Evolutionary conservation across 1,284 basidiomycete genomes (phyloP), one percentile per base, ranked within the genome.

Genomic region (Pyrrhoderma lamaoense): DNA sequence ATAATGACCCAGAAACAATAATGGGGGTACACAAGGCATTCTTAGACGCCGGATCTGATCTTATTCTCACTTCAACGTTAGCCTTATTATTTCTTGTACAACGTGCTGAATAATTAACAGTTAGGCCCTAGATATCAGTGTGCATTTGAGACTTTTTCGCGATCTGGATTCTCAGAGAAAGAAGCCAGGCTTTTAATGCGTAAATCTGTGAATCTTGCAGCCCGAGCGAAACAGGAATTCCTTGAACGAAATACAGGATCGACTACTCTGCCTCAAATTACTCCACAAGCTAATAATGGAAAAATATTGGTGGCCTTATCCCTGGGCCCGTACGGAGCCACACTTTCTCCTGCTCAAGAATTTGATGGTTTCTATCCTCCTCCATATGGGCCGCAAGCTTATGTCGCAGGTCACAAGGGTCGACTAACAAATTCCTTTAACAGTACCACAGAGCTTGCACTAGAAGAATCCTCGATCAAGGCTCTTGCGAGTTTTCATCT

Each of bases 341-440:
- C 77, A 1, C 68, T 89, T 13, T 63, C 65, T 4, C 80, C 82
- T 0, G 76, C 82, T 23, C 83, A 89, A 58, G 88, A 91, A 62
- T 90, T 82, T 60, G 72, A 75, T 53, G 88, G 85, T 4, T 70
- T 77, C 56, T 90, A 89, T 59, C 85, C 88, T 1, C 80, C 82
- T 0, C 86, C 86, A 0, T 88, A 77, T 58, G 87, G 87, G 0
- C 87, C 85, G 0, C 65, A 63, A 48, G 71, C 60, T 1, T 75
- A 69, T 56, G 60, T 62, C 0, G 42, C 62, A 0, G 61, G 58
- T 2, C 27, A 31, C 5, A 59, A 57, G 21, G 57, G 58, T 3
- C 27, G 5, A 5, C 75, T 76, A 52, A 61, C 57, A 42, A 80
- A 77, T 45, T 65, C 69, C 2, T 82, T 78, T 58, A 38, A 25